Percentiles rank a stretch among this genome's conserved stretches.
Evolutionary conservation across 805 yeast genomes (phyloP).

Genomic region (Candida rishiriensis): DNA sequence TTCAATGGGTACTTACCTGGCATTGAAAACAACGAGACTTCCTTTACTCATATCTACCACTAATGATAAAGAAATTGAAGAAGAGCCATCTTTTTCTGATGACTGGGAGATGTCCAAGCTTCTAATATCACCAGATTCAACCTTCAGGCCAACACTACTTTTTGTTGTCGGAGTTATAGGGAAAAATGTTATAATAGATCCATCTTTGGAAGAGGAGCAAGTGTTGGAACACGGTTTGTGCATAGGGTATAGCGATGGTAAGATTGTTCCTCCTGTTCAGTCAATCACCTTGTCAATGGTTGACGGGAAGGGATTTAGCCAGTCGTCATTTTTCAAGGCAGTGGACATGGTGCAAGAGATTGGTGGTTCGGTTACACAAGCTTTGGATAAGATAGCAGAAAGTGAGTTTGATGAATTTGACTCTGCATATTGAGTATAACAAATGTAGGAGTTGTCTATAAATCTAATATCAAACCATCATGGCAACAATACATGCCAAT

Average conservation of each 20-base stretch:
- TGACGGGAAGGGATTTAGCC: slow-evolving; percentile 53
- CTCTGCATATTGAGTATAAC: slow-evolving; percentile 14
- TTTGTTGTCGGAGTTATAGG: slow-evolving; percentile 78
- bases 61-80: slow-evolving; percentile 67
- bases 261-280: slow-evolving; percentile 67
- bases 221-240: slow-evolving; percentile 83
- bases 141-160: slow-evolving; percentile 67
- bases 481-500: too few species aligned
- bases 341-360: slow-evolving; percentile 53
- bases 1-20: slow-evolving; percentile 77
- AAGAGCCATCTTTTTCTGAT: slow-evolving; percentile 86
- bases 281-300: slow-evolving; percentile 55
- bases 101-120: slow-evolving; percentile 65
- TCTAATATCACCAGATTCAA: slow-evolving; percentile 35
- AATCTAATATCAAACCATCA: too few species aligned
- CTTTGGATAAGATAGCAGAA: slow-evolving; percentile 47
- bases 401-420: slow-evolving; percentile 32
- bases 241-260: slow-evolving; percentile 65
- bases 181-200: slow-evolving; percentile 67
- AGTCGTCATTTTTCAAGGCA: slow-evolving; percentile 45
- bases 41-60: slow-evolving; percentile 70
- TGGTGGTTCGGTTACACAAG: slow-evolving; percentile 58
- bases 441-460: too few species aligned
- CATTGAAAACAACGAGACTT: slow-evolving; percentile 70
- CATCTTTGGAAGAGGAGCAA: slow-evolving; percentile 82